A percentile compares a stretch with the other conserved stretches of the same genome.
Evolutionary conservation across 306 rosid genomes (phyloP).

Genomic region (Crataegus laevigata): DNA sequence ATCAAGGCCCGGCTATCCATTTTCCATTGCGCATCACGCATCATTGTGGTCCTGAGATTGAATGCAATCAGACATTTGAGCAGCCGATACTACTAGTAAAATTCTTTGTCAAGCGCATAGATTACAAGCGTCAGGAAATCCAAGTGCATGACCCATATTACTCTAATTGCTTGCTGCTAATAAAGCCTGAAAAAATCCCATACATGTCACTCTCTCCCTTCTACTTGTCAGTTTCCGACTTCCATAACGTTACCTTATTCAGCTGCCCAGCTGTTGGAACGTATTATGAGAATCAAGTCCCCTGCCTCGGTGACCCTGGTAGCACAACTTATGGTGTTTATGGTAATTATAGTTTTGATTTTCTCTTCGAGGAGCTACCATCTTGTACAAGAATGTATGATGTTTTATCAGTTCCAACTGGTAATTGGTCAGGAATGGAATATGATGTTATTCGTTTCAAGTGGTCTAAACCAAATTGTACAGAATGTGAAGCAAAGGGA

Average conservation of each 20-base stretch:
- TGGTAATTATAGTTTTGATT: fast-evolving
- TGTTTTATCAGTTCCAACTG: background rate
- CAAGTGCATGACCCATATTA: background rate
- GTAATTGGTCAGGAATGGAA: fast-evolving
- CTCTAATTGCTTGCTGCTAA: background rate
- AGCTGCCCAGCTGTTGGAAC: slow-evolving; percentile 7
- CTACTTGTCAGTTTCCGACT: background rate
- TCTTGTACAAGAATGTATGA: slow-evolving; percentile 24
- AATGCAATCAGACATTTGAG: slow-evolving; percentile 3
- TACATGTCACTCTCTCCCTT: slow-evolving; percentile 8
- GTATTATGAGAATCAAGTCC: fast-evolving
- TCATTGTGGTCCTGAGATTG: slow-evolving; percentile 22
- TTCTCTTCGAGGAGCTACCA: fast-evolving
- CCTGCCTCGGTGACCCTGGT: slow-evolving; percentile 7
- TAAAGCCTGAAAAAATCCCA: background rate
- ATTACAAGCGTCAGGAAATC: slow-evolving; percentile 24
- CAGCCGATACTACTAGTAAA: background rate
- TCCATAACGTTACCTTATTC: background rate
- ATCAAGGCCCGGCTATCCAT: too few relatives aligned
- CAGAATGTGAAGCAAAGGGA: background rate
- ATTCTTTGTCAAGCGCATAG: slow-evolving; percentile 12
- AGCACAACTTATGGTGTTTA: background rate
- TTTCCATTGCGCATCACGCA: background rate
- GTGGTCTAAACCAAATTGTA: slow-evolving; percentile 6
- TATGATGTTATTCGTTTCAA: background rate